A percentile compares a stretch with the other conserved stretches of the same genome.
phyloP scores from a whole-genome alignment of 208 protist genomes.

The Angomonas deanei region DNA sequence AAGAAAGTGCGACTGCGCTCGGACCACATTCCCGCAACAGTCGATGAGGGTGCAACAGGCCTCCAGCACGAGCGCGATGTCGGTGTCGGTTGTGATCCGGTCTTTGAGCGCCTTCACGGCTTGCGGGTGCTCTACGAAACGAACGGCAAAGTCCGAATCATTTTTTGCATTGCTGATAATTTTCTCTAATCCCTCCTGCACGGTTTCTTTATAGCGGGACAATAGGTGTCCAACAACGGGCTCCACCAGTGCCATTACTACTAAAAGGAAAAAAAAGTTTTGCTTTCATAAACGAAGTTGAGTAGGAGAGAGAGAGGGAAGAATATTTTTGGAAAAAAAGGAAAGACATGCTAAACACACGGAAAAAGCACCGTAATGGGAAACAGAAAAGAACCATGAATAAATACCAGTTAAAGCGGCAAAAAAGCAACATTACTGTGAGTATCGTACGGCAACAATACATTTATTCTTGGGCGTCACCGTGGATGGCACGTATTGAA shows the following conservation, averaged over 20 bases:
- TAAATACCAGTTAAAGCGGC: neutral
- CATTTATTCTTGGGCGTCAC: constrained; percentile 82
- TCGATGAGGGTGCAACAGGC: constrained; percentile 43
- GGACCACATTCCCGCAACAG: constrained; percentile 14
- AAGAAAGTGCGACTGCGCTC: constrained; percentile 11
- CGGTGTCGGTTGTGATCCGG: constrained; percentile 25
- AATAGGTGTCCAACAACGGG: constrained; percentile 75
- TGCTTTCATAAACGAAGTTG: neutral
- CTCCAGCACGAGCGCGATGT: constrained; percentile 34
- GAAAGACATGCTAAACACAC: neutral
- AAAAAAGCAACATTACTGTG: neutral
- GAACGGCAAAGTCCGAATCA: constrained; percentile 37
- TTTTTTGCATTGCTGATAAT: constrained; percentile 35
- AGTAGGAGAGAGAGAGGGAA: neutral
- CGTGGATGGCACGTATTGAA: constrained; percentile 62
- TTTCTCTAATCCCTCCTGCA: constrained; percentile 72
- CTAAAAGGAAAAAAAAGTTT: constrained; percentile 3
- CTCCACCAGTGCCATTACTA: constrained; percentile 67
- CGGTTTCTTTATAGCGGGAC: constrained; percentile 78
- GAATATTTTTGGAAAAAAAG: neutral
- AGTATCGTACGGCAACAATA: constrained; percentile 38
- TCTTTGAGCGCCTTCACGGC: constrained; percentile 55
- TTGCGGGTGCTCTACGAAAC: constrained; percentile 54
- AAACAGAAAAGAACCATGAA: no score
- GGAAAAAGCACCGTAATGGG: no score